These are phyloP conservation scores for Ambrosia trifida DNA, from an alignment of 129 eudicot species.

Conservation along the genomic window DNA sequence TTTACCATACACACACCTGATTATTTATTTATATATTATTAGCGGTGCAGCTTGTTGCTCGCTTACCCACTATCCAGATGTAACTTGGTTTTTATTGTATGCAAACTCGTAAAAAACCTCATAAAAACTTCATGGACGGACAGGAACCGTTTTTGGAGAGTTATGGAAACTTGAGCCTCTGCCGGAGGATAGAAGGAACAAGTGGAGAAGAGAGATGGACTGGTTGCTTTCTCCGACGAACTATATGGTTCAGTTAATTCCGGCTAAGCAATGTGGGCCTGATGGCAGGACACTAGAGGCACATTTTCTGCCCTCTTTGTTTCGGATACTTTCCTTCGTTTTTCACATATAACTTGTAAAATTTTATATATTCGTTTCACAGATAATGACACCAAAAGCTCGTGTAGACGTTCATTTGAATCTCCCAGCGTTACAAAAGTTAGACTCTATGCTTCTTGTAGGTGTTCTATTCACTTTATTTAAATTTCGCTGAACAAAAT, in stretches of 20 bases:
- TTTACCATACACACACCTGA: background rate
- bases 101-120: background rate
- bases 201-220: slow-evolving; percentile 89
- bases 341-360: background rate
- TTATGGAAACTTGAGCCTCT: slow-evolving; percentile 96
- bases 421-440: slow-evolving; percentile 82
- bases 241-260: slow-evolving; percentile 90
- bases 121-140: slow-evolving; percentile 19
- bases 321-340: background rate
- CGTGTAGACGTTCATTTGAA: slow-evolving; percentile 85
- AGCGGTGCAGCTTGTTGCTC: too few relatives aligned
- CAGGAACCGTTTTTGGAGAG: slow-evolving; percentile 91
- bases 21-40: background rate
- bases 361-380: slow-evolving; percentile 3
- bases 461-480: slow-evolving; percentile 37
- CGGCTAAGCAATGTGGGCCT: slow-evolving; percentile 70
- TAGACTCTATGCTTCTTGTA: slow-evolving; percentile 97
- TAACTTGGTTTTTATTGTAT: background rate
- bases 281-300: slow-evolving; percentile 84
- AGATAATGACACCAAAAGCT: slow-evolving; percentile 97
- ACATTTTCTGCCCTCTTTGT: slow-evolving; percentile 17
- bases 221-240: slow-evolving; percentile 96
- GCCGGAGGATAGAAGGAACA: slow-evolving; percentile 65
- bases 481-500: background rate
- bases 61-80: too few relatives aligned